Base-by-base conservation (phyloP, 768 basidiomycete genomes). In the Calocybe gangraenosa region DNA sequence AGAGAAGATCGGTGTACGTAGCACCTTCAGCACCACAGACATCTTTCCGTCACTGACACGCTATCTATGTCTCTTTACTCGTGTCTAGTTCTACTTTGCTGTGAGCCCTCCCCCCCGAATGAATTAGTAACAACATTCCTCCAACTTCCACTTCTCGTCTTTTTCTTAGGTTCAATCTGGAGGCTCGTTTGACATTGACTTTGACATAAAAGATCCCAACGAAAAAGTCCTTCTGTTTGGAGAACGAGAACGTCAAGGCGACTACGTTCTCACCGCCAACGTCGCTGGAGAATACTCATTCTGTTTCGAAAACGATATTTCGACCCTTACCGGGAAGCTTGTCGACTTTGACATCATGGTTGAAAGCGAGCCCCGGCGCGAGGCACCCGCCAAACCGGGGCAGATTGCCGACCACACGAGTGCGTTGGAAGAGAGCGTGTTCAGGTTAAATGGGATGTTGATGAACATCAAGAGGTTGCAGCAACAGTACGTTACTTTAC, bases 291-390 rank as follows among this genome's bases (percentile, higher is more conserved):
- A 92, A 76, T 92, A 92, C 61, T 64, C 94, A 4, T 98, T 99
- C 73, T 98, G 95, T 70, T 96, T 98, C 63, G 89, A 92, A 62
- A 99, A 99, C 64, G 94, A 97, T 71, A 95, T 95, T 76, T 89
- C 87, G 19, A 90, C 91, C 3, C 75, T 96, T 53, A 87, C 90
- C 10, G 91, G 92, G 68, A 98, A 98, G 65, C 78, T 98, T 37
- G 78, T 99, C 57, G 90, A 92, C 67, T 88, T 92, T 61, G 87
- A 91, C 65, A 98, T 99, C 66, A 94, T 97, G 92, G 92, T 92
- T 37, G 96, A 99, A 75, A 92, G 87, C 49, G 95, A 98, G 61
- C 96, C 96, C 1, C 74, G 96, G 40, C 74, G 92, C 40, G 85
- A 92, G 58, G 77, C 92, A 2, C 89, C 93, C 2, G 90, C 87